Base-by-base conservation (phyloP, 495 filamentous ascomycete species). In the Usnea hakonensis region DNA sequence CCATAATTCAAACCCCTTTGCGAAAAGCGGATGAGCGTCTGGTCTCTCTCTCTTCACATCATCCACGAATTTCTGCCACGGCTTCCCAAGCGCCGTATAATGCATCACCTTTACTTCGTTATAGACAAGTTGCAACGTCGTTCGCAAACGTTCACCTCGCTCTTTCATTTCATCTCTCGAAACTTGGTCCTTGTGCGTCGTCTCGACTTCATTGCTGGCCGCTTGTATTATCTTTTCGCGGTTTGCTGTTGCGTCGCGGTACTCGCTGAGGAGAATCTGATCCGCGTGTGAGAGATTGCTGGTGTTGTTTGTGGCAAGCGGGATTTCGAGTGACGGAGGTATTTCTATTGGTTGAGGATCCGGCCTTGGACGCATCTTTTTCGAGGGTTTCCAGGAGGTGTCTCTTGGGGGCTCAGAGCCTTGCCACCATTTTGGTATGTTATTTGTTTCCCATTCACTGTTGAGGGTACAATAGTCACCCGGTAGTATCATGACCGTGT, bases 391-490 rank as follows among this genome's bases (percentile, higher is more conserved):
- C 48, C 48, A 52, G 3, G 23, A 1, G 2, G 48, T 14, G 28
- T 52, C 48, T 52, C 44, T 5, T 35, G 56, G 50, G 19, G 30
- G 26, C 6, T 60, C 57, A 13, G 19, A 26, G 4, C 53, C 53
- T 37, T 61, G 60, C 46, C 61, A 72, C 74, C 74, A 74, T 8
- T 54, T 66, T 37, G 74, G 74, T 33, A 69, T 19, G 61, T 71
- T 71, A 60, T 67, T 64, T 11, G 63, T 67, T 58, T 75, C 74
- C 74, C 74, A 76, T 41, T 76, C 69, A 33, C 71, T 72, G 52
- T 76, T 76, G 0, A 73, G 62, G 26, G 74, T 76, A 36, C 67
- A 72, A 57, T 76, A 76, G n/a, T 68, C 59, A 6, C 74, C 74
- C 9, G 74, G 73, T 11, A 76, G 58, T 41, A 75, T 54, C 71